phyloP scores from a whole-genome alignment of 2,329 filamentous ascomycete genomes.

The Aspergillus sp. region DNA sequence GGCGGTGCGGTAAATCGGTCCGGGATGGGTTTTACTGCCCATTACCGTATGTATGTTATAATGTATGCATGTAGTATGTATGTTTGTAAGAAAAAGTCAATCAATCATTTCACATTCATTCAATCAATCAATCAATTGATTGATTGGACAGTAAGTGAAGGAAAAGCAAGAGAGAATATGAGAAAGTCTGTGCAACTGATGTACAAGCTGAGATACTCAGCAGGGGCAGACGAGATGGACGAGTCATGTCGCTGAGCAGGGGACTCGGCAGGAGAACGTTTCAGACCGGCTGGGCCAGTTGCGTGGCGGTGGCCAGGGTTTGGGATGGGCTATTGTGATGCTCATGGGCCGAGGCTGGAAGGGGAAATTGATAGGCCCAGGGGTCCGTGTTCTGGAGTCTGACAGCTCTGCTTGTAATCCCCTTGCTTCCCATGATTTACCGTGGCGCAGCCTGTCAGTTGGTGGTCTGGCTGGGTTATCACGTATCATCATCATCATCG shows the following conservation, averaged over 20 bases:
- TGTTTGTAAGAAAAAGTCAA: neutral
- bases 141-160: no score
- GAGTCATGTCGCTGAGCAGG: conserved; percentile 1
- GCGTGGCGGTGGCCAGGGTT: conserved; percentile 1
- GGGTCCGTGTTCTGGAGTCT: conserved; percentile 6
- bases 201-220: no score
- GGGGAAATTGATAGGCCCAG: neutral
- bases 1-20: neutral
- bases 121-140: no score
- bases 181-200: no score
- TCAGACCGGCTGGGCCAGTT: neutral
- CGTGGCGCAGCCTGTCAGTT: neutral
- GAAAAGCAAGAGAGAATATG: no score
- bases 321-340: conserved; percentile 1
- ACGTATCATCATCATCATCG: neutral
- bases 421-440: conserved; percentile 3
- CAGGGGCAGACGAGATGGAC: neutral
- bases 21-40: neutral
- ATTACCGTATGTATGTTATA: neutral
- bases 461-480: neutral
- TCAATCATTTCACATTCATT: no score
- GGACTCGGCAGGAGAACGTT: neutral
- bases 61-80: neutral
- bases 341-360: conserved; percentile 5
- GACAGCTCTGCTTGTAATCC: conserved; percentile 7